A percentile compares a stretch with the other conserved stretches of the same genome.
Conservation (phyloP, 2,329 filamentous ascomycete genomes). For the Lachnellula hyalina region DNA sequence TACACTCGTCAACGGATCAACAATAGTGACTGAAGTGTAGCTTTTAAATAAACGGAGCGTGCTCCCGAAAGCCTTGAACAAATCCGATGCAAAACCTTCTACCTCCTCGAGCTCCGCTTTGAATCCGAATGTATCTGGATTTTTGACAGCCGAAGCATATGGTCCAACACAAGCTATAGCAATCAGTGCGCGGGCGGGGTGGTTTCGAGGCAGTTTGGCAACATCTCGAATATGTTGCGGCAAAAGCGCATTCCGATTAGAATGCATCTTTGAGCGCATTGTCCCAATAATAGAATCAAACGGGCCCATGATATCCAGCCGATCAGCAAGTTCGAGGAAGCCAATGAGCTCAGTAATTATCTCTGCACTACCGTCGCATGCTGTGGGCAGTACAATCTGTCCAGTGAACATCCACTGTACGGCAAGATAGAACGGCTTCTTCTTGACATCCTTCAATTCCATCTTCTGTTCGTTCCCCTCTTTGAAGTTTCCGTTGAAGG, state of each 20-base stretch:
- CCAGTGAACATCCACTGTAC: constrained; percentile 14
- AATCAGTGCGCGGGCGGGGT: constrained; percentile 5
- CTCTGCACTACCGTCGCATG: not conserved
- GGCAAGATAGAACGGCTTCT: constrained; percentile 6
- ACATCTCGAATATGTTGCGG: constrained; percentile 8
- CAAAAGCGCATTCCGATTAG: not conserved
- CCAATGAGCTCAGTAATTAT: constrained; percentile 4
- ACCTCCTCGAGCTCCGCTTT: constrained; percentile 7
- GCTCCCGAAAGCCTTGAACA: constrained; percentile 4
- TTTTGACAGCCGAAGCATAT: not conserved
- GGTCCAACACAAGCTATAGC: constrained; percentile 6
- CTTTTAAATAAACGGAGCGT: not conserved
- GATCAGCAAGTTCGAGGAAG: constrained; percentile 10
- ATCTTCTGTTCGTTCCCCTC: constrained; percentile 7
- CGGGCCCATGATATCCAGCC: constrained; percentile 5
- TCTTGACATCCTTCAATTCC: constrained; percentile 1
- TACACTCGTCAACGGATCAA: too few species aligned
- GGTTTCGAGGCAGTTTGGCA: not conserved
- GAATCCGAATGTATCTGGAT: constrained; percentile 2
- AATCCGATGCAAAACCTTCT: constrained; percentile 8
- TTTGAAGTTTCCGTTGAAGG: constrained; percentile 14
- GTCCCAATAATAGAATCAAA: constrained; percentile 1
- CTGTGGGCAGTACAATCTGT: constrained; percentile 1
- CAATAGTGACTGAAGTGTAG: too few species aligned
- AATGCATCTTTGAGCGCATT: not conserved